Percentiles rank a stretch among this genome's conserved stretches.
phyloP scores from a whole-genome alignment of 139 green algal species.

The Spirogloea muscicola region DNA sequence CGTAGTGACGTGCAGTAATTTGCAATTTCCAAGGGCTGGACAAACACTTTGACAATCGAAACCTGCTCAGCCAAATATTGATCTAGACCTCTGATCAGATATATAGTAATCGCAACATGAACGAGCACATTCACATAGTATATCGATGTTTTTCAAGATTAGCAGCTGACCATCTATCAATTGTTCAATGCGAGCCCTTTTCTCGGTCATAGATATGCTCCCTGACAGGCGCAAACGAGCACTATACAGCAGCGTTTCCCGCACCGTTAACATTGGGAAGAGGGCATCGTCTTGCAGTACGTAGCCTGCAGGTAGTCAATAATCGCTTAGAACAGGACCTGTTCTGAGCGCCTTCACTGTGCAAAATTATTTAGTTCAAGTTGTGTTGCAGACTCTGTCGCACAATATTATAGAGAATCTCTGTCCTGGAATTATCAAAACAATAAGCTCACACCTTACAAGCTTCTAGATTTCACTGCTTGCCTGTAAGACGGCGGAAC shows the following conservation, averaged over 20 bases:
- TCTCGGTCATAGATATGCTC: conserved; percentile 10
- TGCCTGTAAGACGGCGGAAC: conserved; percentile 22
- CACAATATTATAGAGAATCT: background rate
- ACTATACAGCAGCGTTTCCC: conserved; percentile 68
- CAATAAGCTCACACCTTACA: background rate
- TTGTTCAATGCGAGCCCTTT: conserved; percentile 9
- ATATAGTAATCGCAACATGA: background rate
- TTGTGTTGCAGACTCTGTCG: background rate
- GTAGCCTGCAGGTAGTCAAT: conserved; percentile 36
- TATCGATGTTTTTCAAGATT: background rate
- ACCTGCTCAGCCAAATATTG: background rate
- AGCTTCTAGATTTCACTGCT: background rate
- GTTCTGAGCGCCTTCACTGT: background rate
- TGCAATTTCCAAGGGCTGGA: no score
- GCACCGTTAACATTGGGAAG: conserved; percentile 60
- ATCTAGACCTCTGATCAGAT: background rate
- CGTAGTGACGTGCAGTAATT: background rate
- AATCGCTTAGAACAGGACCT: background rate
- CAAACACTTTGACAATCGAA: no score
- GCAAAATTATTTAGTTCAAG: background rate
- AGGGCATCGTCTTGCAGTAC: conserved; percentile 63
- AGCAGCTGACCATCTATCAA: conserved; percentile 2
- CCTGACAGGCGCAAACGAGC: conserved; percentile 56
- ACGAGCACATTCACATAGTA: background rate
- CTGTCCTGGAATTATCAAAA: background rate